Evolutionary conservation across 2,329 filamentous ascomycete genomes (phyloP).

Genomic region (Clathrospora elynae): DNA sequence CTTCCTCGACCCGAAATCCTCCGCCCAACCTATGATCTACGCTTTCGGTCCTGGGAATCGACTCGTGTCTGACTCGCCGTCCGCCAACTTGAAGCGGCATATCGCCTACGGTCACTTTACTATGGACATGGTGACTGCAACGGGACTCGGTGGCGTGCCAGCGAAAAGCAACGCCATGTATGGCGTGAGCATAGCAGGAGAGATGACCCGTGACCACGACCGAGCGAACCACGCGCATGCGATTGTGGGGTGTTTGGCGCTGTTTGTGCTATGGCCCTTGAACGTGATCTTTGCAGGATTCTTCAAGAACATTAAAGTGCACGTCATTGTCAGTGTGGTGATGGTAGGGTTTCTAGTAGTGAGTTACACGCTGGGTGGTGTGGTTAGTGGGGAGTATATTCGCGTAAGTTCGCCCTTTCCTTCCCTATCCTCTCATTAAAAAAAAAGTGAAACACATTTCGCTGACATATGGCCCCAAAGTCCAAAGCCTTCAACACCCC

Average conservation of each 20-base stretch:
- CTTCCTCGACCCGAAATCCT: slow-evolving; percentile 41
- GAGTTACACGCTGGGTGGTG: slow-evolving; percentile 50
- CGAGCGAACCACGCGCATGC: slow-evolving; percentile 39
- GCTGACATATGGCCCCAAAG: slow-evolving; percentile 23
- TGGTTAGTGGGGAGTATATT: slow-evolving; percentile 49
- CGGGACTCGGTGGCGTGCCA: slow-evolving; percentile 45
- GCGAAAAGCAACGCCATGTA: slow-evolving; percentile 19
- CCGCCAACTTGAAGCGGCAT: slow-evolving; percentile 48
- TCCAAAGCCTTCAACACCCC: slow-evolving; percentile 51
- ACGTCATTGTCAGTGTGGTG: slow-evolving; percentile 49
- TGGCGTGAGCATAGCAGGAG: slow-evolving; percentile 32
- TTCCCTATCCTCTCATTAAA: not conserved
- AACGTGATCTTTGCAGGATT: slow-evolving; percentile 47
- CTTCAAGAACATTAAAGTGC: slow-evolving; percentile 49
- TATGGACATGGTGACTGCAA: slow-evolving; percentile 50
- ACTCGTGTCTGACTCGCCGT: slow-evolving; percentile 34
- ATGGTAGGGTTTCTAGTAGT: slow-evolving; percentile 47
- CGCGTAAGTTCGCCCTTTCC: slow-evolving; percentile 37
- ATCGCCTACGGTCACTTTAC: slow-evolving; percentile 49
- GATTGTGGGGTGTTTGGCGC: slow-evolving; percentile 39
- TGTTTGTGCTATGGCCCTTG: slow-evolving; percentile 42
- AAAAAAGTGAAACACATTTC: too few relatives aligned
- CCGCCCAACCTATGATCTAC: slow-evolving; percentile 49
- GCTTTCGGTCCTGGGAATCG: slow-evolving; percentile 47
- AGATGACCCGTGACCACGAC: slow-evolving; percentile 34